These are phyloP conservation scores for Yarrowia osloensis DNA, from an alignment of 805 yeast species.

Conservation along the genomic window DNA sequence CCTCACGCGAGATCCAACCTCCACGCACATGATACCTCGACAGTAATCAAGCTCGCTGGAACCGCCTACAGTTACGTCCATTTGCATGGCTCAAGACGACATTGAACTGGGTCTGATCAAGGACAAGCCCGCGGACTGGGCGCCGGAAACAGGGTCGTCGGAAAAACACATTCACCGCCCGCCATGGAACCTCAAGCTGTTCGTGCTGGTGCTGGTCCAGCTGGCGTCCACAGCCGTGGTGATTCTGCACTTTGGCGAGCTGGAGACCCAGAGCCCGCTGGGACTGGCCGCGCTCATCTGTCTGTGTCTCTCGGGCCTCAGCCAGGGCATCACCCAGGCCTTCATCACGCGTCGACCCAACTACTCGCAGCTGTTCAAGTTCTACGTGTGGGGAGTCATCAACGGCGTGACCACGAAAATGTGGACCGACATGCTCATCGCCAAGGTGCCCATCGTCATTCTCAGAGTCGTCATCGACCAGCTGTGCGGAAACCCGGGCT, in stretches of 20 bases:
- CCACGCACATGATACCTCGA: constrained; percentile 1
- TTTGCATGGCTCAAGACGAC: constrained; percentile 25
- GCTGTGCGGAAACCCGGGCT: constrained; percentile 42
- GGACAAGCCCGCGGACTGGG: constrained; percentile 28
- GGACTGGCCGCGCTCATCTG: constrained; percentile 24
- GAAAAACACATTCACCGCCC: not conserved
- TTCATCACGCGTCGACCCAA: constrained; percentile 32
- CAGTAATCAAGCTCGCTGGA: not conserved
- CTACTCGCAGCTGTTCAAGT: constrained; percentile 36
- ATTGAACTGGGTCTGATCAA: constrained; percentile 26
- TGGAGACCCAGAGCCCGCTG: not conserved
- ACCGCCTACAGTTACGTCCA: not conserved
- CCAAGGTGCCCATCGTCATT: constrained; percentile 34
- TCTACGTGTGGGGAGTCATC: constrained; percentile 45
- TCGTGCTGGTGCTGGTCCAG: not conserved
- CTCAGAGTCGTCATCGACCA: constrained; percentile 42
- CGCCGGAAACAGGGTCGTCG: not conserved
- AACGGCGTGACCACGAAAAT: constrained; percentile 41
- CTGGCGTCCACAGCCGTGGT: not conserved
- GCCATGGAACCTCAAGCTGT: constrained; percentile 13
- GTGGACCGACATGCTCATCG: constrained; percentile 43
- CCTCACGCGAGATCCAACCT: constrained; percentile 19
- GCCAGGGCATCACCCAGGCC: constrained; percentile 39
- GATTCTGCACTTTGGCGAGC: constrained; percentile 11
- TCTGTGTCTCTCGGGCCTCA: constrained; percentile 37